Evolutionary conservation across 371 early-diverging fungal species (phyloP), one percentile per base, ranked within the genome.

Genomic region (Lichtheimia hyalospora): DNA sequence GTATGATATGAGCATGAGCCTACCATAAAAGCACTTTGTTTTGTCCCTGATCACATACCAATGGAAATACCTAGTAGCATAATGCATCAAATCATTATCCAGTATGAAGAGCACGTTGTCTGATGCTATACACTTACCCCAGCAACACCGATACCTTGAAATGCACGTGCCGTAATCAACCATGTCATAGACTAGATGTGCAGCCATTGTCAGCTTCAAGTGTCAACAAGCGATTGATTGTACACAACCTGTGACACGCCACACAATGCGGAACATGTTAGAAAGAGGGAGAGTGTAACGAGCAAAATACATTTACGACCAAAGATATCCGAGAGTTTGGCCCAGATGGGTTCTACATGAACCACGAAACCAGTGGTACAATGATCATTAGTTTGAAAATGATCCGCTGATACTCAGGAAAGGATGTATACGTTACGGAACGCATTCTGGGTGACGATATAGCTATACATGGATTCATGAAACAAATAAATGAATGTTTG

Each of bases 291-390:
- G 34, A 86, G 74, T 25, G 85, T 81, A 51, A 76, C 57, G 13
- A 89, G 56, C 49, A 85, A 67, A 23, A 82, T 80, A 46, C 69
- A 55, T 67, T 88, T 89, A 5, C 89, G 82, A 16, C 90, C 92
- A 67, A 89, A 90, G 62, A 90, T 87, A 60, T 89, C 88, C 6
- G 88, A 79, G 52, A 87, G 67, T 60, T 85, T 81, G 10, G 87
- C 74, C 57, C 83, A 86, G 8, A 78, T 49, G 15, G 80, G 80
- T 52, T 79, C 71, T 69, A 49, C 15, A 34, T 10, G 27, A 8
- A 34, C 8, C 8, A 34, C 27, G 7, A 3, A 27, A 27, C 4
- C 27, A 27, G 3, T 7, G n/a, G n/a, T n/a, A n/a, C n/a, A n/a
- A 27, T 27, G 5, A 34, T 34, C 6, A 2, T 34, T 8, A 34